Evolutionary conservation across 2,329 filamentous ascomycete genomes (phyloP).

Genomic region (Knoxdaviesia proteae): DNA sequence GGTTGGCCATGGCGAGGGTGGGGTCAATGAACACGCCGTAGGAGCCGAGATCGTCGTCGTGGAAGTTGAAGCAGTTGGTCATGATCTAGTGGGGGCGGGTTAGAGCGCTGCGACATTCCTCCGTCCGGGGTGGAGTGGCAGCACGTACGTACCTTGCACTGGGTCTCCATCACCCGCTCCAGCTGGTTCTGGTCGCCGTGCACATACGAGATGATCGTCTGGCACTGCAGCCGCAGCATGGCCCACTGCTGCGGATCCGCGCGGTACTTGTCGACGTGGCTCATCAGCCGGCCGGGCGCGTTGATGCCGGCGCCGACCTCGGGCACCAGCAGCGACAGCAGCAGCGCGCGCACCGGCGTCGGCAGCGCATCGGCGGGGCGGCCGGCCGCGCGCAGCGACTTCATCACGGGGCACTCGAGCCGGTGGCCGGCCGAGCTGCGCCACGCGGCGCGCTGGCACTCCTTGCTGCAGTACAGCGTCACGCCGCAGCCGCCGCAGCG

Average conservation of each 20-base stretch:
- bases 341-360: conserved; percentile 30
- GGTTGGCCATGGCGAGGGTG: conserved; percentile 36
- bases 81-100: conserved; percentile 24
- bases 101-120: too few relatives aligned
- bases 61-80: conserved; percentile 39
- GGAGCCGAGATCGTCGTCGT: conserved; percentile 28
- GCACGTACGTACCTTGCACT: conserved; percentile 25
- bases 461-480: conserved; percentile 29
- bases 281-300: conserved; percentile 20
- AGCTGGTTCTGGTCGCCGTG: conserved; percentile 20
- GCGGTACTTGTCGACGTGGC: conserved; percentile 21
- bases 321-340: conserved; percentile 23
- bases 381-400: conserved; percentile 15
- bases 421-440: conserved; percentile 20
- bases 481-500: conserved; percentile 32
- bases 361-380: conserved; percentile 19
- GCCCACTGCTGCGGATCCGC: conserved; percentile 16
- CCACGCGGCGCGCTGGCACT: conserved; percentile 36
- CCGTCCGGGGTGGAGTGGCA: background rate
- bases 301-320: conserved; percentile 12
- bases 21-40: conserved; percentile 35
- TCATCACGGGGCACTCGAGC: conserved; percentile 28
- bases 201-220: conserved; percentile 23
- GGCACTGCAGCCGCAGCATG: conserved; percentile 27
- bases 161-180: conserved; percentile 10